Base-by-base conservation (phyloP, 1,284 basidiomycete genomes). In the Calocybe gambosa region DNA sequence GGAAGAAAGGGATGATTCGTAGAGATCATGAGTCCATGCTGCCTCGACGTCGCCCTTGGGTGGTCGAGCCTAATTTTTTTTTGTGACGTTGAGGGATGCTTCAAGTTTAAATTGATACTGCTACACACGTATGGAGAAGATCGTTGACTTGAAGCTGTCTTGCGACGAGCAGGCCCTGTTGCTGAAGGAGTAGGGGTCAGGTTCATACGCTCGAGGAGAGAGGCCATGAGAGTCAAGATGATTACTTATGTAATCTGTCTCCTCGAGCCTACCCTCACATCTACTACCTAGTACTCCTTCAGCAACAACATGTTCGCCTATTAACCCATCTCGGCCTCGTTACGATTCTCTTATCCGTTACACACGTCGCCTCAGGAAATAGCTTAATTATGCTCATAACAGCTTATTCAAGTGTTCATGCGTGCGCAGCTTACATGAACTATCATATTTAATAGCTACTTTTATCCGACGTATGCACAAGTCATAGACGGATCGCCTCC, bases 1-100 rank as follows among this genome's bases (percentile, higher is more conserved):
- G 16, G 80, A 72, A 21, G 76, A 75, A 45, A 88, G 76, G 2
- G 81, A 34, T n/a, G 69, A 66, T 47, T 82, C 77, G 56, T 69
- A 89, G 49, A 86, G 64, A 62, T 89, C 85, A 58, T 89, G 85
- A 44, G 81, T 72, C 85, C 85, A 89, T 26, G 70, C 67, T 10
- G 71, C 69, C 51, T 89, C 78, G 40, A 79, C 61, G 57, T 89
- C 77, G 56, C 80, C 82, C 60, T 81, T 85, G 34, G 82, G 79
- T 10, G 66, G 60, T 49, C 75, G 76, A 58, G 64, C 74, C 75
- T 80, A 63, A 51, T 38, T 12, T 29, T 29, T 34, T 34, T 34
- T 15, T 34, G 15, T n/a, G 31, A 13, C n/a, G n/a, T 15, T 34
- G 31, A 43, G 33, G 43, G 46, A 47, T 38, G 42, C 44, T 23